These are phyloP conservation scores for Suillus discolor DNA, from an alignment of 768 basidiomycete species.

Conservation along the genomic window DNA sequence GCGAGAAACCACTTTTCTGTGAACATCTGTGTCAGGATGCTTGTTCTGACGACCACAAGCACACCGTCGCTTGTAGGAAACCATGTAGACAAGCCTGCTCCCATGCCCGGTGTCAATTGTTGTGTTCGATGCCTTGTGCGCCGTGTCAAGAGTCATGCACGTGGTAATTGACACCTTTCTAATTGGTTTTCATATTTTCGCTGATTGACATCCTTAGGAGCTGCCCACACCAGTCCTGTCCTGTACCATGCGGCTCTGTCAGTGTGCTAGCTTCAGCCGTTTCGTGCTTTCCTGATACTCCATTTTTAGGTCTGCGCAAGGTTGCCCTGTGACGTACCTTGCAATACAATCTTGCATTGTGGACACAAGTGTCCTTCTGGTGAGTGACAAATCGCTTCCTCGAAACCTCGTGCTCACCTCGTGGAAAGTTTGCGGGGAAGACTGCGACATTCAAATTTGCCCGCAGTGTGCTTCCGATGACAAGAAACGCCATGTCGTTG, in stretches of 20 bases:
- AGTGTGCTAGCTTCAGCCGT: slow-evolving; percentile 27
- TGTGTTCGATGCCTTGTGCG: slow-evolving; percentile 57
- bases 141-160: slow-evolving; percentile 65
- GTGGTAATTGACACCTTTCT: slow-evolving; percentile 40
- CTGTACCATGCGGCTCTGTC: slow-evolving; percentile 70
- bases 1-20: slow-evolving; percentile 55
- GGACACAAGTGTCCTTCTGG: slow-evolving; percentile 72
- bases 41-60: slow-evolving; percentile 55
- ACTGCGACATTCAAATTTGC: slow-evolving; percentile 58
- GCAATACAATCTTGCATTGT: slow-evolving; percentile 50
- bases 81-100: slow-evolving; percentile 55
- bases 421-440: slow-evolving; percentile 65
- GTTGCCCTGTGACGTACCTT: slow-evolving; percentile 62
- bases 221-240: slow-evolving; percentile 57
- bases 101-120: slow-evolving; percentile 50
- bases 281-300: slow-evolving; percentile 1
- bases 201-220: slow-evolving; percentile 35
- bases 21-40: slow-evolving; percentile 50
- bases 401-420: slow-evolving; percentile 2
- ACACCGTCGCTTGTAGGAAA: slow-evolving; percentile 46
- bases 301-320: slow-evolving; percentile 57
- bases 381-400: slow-evolving; percentile 28
- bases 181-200: neutral
- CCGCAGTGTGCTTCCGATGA: slow-evolving; percentile 47
- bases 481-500: slow-evolving; percentile 48